Base-by-base conservation (phyloP, 768 basidiomycete species). In the Mycena chlorophos region DNA sequence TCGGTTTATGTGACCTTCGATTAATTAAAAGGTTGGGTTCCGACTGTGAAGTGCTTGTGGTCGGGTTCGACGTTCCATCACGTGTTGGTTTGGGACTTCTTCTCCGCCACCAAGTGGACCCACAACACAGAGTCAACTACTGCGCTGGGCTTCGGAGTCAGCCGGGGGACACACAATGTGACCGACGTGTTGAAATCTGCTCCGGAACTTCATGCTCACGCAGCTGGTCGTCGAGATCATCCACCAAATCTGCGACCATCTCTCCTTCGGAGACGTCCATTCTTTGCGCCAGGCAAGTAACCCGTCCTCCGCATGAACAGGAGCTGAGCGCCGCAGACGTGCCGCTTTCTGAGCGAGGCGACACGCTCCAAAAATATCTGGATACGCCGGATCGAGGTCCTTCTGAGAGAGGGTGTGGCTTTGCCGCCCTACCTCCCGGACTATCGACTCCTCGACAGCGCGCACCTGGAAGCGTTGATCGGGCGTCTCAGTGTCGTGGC, bases 1-100 rank as follows among this genome's bases (percentile, higher is more conserved):
- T 49, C 47, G 2, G 59, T 63, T 17, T 60, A 60, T 31, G 6
- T 46, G 23, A 46, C 45, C 10, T 26, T 46, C 31, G n/a, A n/a
- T n/a, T n/a, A n/a, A n/a, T n/a, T n/a, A n/a, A n/a, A n/a, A n/a
- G n/a, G n/a, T n/a, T n/a, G n/a, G n/a, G n/a, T n/a, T n/a, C n/a
- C n/a, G n/a, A n/a, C n/a, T n/a, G n/a, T n/a, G n/a, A n/a, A n/a
- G n/a, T n/a, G n/a, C n/a, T n/a, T n/a, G n/a, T n/a, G n/a, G n/a
- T n/a, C n/a, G n/a, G n/a, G n/a, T n/a, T n/a, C n/a, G n/a, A n/a
- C n/a, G n/a, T n/a, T n/a, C n/a, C n/a, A n/a, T n/a, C n/a, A n/a
- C n/a, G n/a, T n/a, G n/a, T n/a, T n/a, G n/a, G n/a, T n/a, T n/a
- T n/a, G n/a, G n/a, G n/a, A n/a, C n/a, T n/a, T n/a, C n/a, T n/a